Evolutionary conservation across 2,329 filamentous ascomycete species (phyloP).

Genomic region (Paecilomyces variotii): DNA sequence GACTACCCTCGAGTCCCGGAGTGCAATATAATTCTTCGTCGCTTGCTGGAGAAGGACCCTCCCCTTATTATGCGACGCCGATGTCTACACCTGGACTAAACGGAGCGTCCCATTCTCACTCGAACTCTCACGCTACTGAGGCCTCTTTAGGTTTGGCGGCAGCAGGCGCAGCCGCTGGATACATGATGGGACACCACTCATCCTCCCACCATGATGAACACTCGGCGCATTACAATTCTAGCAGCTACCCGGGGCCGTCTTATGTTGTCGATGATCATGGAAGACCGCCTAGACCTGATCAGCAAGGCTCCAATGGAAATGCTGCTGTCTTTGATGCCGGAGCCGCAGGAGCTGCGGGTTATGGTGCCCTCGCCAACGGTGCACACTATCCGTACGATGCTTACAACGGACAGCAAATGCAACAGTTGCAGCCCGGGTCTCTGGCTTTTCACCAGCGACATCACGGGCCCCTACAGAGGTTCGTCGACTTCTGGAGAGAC

Average conservation of each 20-base stretch:
- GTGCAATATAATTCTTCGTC: not conserved
- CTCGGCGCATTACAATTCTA: not conserved
- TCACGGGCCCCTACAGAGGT: slow-evolving; percentile 47
- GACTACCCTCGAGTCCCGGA: slow-evolving; percentile 15
- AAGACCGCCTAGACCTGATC: slow-evolving; percentile 33
- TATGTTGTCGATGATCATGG: slow-evolving; percentile 8
- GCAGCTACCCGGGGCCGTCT: not conserved
- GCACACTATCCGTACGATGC: slow-evolving; percentile 12
- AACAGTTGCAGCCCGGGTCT: slow-evolving; percentile 22
- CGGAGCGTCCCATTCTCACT: slow-evolving; percentile 23
- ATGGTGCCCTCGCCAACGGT: slow-evolving; percentile 28
- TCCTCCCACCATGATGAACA: slow-evolving; percentile 17
- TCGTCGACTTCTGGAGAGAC: slow-evolving; percentile 56
- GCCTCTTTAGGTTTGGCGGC: slow-evolving; percentile 31
- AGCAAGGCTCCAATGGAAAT: slow-evolving; percentile 36
- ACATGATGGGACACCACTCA: slow-evolving; percentile 27
- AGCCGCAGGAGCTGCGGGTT: slow-evolving; percentile 25
- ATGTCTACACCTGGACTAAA: slow-evolving; percentile 5
- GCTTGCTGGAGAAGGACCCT: slow-evolving; percentile 1
- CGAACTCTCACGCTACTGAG: slow-evolving; percentile 23
- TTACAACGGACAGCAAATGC: slow-evolving; percentile 8
- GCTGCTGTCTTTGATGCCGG: slow-evolving; percentile 39
- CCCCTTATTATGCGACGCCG: slow-evolving; percentile 11
- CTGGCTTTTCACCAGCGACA: slow-evolving; percentile 46
- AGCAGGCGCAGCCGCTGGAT: slow-evolving; percentile 35